A percentile compares a stretch with the other conserved stretches of the same genome.
Evolutionary conservation across 2,329 filamentous ascomycete species (phyloP).

Genomic region (Fusarium proliferatum): DNA sequence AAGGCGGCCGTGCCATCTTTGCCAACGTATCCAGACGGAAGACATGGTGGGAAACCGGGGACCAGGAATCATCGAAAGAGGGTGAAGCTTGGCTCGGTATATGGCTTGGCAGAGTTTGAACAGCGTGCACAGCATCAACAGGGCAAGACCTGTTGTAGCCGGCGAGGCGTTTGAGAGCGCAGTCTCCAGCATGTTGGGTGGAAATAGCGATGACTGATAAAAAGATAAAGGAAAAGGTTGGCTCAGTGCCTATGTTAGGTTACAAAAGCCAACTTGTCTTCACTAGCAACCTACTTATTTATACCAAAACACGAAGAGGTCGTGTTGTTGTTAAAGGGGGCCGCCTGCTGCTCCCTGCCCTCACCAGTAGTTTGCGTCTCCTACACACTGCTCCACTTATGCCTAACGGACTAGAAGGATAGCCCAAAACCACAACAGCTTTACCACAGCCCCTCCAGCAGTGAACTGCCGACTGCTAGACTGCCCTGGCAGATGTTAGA

Average conservation of each 20-base stretch:
- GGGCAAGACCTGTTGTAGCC: background rate
- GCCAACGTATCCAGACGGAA: background rate
- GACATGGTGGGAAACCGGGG: background rate
- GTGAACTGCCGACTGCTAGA: too few relatives aligned
- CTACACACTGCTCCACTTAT: too few relatives aligned
- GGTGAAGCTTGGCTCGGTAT: background rate
- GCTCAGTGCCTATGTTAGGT: background rate
- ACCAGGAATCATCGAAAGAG: background rate
- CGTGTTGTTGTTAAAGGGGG: too few relatives aligned
- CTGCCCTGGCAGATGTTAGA: too few relatives aligned
- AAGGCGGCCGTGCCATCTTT: background rate
- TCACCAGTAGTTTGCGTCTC: too few relatives aligned
- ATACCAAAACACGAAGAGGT: background rate
- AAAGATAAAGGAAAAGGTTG: rapidly evolving
- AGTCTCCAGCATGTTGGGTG: background rate
- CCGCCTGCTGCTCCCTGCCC: too few relatives aligned
- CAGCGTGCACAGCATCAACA: background rate
- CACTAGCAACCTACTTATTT: background rate
- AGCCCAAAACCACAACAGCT: too few relatives aligned
- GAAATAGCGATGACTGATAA: background rate
- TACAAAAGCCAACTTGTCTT: background rate
- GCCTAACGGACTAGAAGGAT: too few relatives aligned
- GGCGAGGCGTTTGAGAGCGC: background rate
- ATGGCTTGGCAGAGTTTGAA: background rate
- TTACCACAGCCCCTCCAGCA: too few relatives aligned